Evolutionary conservation across 2,329 filamentous ascomycete genomes (phyloP), one percentile per base, ranked within the genome.

Genomic region (Sarocladiaceae sp.): DNA sequence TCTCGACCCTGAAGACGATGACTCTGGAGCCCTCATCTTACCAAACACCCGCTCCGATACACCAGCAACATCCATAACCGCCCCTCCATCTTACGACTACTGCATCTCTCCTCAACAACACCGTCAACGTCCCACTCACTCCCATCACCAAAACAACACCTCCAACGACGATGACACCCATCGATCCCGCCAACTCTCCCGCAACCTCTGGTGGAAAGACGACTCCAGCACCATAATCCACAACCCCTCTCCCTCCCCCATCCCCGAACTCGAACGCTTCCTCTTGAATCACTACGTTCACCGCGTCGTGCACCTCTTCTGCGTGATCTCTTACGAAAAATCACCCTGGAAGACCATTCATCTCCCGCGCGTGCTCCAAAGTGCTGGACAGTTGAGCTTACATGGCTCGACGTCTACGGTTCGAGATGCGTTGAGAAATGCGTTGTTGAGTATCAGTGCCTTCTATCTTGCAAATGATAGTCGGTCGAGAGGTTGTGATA

Each of bases 261-360:
- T 42, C 6, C 37, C 37, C 18, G 20, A 20, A 11, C 18, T 22
- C 22, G 37, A 42, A 25, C 37, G 37, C 37, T 42, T 42, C 37
- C 37, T 42, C 5, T 10, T 42, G 37, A 42, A 42, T n/a, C 37
- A 42, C 37, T 42, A 42, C 37, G 37, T 42, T n/a, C 37, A 42
- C 22, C 37, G 37, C 10, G 37, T 42, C 2, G 55, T 57, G 5
- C 47, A 55, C 39, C 31, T 58, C n/a, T 58, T 58, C 35, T 55
- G 53, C 26, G 55, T 58, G 28, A 51, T 57, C 4, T 55, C 55
- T 12, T 55, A 57, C 20, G 22, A 36, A 3, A 58, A 58, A 23
- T 55, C 50, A 13, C 56, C 55, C 1, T 58, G 56, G 56, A 58
- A 58, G 40, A 55, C 53, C 1, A 55, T 58, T 7, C 55, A 58